Evolutionary conservation across 305 asterid genomes (phyloP).

Genomic region (Withania somnifera): DNA sequence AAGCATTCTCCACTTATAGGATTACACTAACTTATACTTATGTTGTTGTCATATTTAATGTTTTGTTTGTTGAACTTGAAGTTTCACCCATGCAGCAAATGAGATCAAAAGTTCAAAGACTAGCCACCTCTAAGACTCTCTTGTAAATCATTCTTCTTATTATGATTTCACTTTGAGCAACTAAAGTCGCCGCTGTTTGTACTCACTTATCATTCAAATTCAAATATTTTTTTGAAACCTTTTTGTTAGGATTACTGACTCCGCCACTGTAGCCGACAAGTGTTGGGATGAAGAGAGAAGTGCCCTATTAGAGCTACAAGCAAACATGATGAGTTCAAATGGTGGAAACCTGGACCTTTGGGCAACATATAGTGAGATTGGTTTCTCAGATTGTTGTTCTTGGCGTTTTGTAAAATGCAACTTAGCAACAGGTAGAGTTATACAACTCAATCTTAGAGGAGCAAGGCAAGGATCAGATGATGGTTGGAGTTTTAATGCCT

Average conservation of each 20-base stretch:
- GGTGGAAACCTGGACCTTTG: not conserved
- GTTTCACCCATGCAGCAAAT: too few relatives aligned
- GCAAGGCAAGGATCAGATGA: not conserved
- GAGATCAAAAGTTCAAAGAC: too few relatives aligned
- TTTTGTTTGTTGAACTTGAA: too few relatives aligned
- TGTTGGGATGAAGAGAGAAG: not conserved
- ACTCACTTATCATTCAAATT: not conserved
- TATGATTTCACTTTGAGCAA: not conserved
- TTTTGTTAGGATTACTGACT: not conserved
- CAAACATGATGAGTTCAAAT: not conserved
- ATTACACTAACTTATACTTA: too few relatives aligned
- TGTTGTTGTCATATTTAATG: too few relatives aligned
- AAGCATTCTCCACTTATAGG: too few relatives aligned
- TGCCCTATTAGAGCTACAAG: not conserved
- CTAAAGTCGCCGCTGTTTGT: too few relatives aligned
- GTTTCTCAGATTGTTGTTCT: not conserved
- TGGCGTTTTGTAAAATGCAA: not conserved
- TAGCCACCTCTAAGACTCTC: too few relatives aligned
- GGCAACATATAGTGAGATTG: not conserved
- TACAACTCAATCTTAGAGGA: not conserved
- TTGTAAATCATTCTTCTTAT: too few relatives aligned
- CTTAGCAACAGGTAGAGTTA: not conserved
- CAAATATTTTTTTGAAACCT: not conserved
- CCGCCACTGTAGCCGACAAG: not conserved
- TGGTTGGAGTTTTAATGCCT: not conserved